Percentiles rank a stretch among this genome's conserved stretches.
phyloP scores from a whole-genome alignment of 2,329 filamentous ascomycete species.

The Cladobotryum mycophilum region DNA sequence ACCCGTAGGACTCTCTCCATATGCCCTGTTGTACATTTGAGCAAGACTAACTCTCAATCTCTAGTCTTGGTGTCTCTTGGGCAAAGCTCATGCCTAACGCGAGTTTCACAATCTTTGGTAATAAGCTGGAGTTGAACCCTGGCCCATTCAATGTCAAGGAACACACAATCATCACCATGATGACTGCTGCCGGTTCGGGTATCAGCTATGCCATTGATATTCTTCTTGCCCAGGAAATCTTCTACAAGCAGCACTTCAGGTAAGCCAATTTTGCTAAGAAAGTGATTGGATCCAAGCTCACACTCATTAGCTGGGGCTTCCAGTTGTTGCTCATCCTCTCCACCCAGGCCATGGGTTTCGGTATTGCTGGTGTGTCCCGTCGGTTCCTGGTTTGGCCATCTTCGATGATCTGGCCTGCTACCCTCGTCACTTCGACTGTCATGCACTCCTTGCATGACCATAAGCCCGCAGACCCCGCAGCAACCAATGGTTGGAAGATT shows the following conservation, averaged over 20 bases:
- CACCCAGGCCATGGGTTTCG: constrained; percentile 56
- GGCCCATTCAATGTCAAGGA: constrained; percentile 32
- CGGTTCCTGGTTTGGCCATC: constrained; percentile 54
- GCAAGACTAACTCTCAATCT: constrained; percentile 7
- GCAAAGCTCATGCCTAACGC: constrained; percentile 34
- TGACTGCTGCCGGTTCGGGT: constrained; percentile 30
- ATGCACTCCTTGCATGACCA: constrained; percentile 59
- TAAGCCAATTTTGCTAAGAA: constrained; percentile 17
- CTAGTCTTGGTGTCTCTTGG: constrained; percentile 31
- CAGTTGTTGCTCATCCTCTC: constrained; percentile 52
- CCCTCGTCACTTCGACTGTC: constrained; percentile 52
- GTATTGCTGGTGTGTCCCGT: constrained; percentile 51
- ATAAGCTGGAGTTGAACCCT: constrained; percentile 38
- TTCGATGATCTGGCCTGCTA: constrained; percentile 57
- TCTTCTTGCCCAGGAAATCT: constrained; percentile 32
- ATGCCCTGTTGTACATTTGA: not conserved
- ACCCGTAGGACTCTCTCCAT: constrained; percentile 30
- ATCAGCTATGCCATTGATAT: constrained; percentile 31
- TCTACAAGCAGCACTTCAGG: constrained; percentile 43
- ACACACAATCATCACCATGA: constrained; percentile 41
- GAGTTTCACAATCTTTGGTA: constrained; percentile 36
- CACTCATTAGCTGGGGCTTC: constrained; percentile 34
- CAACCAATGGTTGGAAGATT: constrained; percentile 46
- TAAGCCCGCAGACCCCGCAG: constrained; percentile 18
- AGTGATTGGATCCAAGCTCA: too few relatives aligned